Percentiles rank a stretch among this genome's conserved stretches.
Evolutionary conservation across 805 yeast species (phyloP).

Genomic region (Candida methanosorbosa): DNA sequence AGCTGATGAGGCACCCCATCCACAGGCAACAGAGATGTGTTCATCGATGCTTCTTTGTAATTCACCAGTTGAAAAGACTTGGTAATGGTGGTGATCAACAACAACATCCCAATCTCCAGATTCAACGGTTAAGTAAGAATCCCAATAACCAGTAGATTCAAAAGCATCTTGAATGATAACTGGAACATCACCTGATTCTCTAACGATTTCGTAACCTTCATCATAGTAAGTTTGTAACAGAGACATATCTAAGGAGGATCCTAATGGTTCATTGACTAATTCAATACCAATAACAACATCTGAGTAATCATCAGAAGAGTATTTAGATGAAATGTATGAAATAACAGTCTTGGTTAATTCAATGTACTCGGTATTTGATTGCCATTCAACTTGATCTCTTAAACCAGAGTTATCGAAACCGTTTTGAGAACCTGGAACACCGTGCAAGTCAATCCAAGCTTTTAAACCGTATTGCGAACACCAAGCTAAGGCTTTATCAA

Average conservation of each 20-base stretch:
- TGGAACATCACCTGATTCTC: constrained; percentile 35
- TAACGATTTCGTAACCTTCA: constrained; percentile 56
- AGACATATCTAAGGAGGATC: constrained; percentile 53
- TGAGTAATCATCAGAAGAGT: constrained; percentile 49
- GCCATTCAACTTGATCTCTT: constrained; percentile 47
- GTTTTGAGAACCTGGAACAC: constrained; percentile 79
- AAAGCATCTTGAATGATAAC: constrained; percentile 74
- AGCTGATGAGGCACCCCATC: constrained; percentile 29
- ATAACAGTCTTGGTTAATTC: constrained; percentile 49
- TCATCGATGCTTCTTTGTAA: constrained; percentile 49
- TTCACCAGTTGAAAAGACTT: constrained; percentile 65
- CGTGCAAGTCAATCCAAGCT: constrained; percentile 72
- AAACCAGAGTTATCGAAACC: constrained; percentile 80
- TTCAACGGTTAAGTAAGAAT: constrained; percentile 37
- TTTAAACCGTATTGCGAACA: constrained; percentile 48
- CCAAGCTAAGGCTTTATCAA: constrained; percentile 64
- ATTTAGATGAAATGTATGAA: constrained; percentile 45
- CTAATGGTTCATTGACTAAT: constrained; percentile 84
- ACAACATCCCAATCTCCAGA: constrained; percentile 47
- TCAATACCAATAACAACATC: constrained; percentile 82
- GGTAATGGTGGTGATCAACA: constrained; percentile 87
- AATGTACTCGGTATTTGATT: constrained; percentile 36
- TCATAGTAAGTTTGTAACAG: constrained; percentile 50
- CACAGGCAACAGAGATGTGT: constrained; percentile 51
- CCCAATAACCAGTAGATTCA: constrained; percentile 51